Evolutionary conservation across 176 grass and related monocot species (phyloP).

Genomic region (Oryza glaberrima): DNA sequence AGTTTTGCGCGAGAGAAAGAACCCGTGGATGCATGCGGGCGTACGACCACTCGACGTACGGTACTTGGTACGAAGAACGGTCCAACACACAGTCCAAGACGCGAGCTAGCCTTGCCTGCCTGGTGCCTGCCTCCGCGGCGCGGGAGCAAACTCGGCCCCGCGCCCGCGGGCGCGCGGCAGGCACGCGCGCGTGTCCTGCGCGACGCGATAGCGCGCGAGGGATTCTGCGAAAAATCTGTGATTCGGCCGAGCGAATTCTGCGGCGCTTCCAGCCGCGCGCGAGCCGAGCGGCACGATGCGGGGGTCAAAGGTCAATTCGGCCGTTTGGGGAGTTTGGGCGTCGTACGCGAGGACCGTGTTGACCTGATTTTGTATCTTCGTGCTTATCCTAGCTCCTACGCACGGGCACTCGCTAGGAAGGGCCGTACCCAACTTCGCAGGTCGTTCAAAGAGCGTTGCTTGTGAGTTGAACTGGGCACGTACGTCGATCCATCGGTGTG

Average conservation of each 20-base stretch:
- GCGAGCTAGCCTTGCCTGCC: background rate
- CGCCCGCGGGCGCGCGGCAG: too few species aligned
- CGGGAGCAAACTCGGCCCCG: too few species aligned
- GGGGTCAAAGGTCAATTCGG: background rate
- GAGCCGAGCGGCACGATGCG: too few species aligned
- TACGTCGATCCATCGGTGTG: background rate
- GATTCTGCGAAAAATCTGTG: too few species aligned
- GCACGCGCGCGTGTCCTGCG: too few species aligned
- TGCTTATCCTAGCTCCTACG: background rate
- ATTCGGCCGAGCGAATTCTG: too few species aligned
- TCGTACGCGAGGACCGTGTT: background rate
- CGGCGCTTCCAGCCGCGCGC: too few species aligned
- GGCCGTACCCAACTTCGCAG: background rate
- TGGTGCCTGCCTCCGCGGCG: background rate
- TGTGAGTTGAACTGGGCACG: background rate
- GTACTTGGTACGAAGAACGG: too few species aligned
- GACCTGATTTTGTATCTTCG: background rate
- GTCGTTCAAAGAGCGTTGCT: background rate
- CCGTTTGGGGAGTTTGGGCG: background rate
- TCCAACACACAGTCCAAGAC: background rate
- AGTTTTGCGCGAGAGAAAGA: background rate
- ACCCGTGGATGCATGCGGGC: background rate
- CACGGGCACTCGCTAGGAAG: background rate
- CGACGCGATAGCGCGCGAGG: too few species aligned
- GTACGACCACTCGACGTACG: background rate